phyloP scores from a whole-genome alignment of 768 basidiomycete species.

The Leucocoprinus birnbaumii region DNA sequence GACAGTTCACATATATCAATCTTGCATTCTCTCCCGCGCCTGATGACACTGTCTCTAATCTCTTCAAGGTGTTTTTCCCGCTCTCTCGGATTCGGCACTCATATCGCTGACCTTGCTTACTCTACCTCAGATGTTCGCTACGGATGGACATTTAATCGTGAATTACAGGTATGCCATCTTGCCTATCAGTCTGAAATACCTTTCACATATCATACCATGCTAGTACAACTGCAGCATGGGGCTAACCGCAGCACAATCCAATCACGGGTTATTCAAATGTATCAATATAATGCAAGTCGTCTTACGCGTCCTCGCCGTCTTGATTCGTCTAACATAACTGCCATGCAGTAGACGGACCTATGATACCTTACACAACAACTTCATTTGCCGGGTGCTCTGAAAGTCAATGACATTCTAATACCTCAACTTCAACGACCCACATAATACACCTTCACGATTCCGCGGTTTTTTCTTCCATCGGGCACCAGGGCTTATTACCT shows the following conservation, averaged over 20 bases:
- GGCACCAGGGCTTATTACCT: too few relatives aligned
- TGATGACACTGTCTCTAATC: conserved; percentile 76
- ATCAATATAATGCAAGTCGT: neutral
- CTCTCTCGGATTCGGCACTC: neutral
- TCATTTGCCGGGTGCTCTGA: too few relatives aligned
- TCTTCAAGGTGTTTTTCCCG: conserved; percentile 55
- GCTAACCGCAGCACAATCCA: conserved; percentile 18
- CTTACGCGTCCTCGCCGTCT: neutral
- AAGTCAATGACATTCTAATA: too few relatives aligned
- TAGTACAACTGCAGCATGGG: conserved; percentile 45
- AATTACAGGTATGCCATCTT: conserved; percentile 86
- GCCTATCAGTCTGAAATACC: neutral
- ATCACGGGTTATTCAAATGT: neutral
- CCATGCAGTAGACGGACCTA: too few relatives aligned
- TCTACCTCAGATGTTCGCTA: conserved; percentile 67
- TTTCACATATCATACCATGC: neutral
- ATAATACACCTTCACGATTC: too few relatives aligned
- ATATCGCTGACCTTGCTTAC: neutral
- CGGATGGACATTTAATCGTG: conserved; percentile 87
- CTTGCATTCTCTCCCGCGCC: conserved; percentile 81
- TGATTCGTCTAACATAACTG: neutral
- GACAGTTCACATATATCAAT: conserved; percentile 60
- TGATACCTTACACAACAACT: too few relatives aligned
- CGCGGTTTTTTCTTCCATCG: too few relatives aligned
- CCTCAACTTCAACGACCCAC: too few relatives aligned